Conservation (phyloP, 176 grass and related monocot species). For the Urochloa ruziziensis region DNA sequence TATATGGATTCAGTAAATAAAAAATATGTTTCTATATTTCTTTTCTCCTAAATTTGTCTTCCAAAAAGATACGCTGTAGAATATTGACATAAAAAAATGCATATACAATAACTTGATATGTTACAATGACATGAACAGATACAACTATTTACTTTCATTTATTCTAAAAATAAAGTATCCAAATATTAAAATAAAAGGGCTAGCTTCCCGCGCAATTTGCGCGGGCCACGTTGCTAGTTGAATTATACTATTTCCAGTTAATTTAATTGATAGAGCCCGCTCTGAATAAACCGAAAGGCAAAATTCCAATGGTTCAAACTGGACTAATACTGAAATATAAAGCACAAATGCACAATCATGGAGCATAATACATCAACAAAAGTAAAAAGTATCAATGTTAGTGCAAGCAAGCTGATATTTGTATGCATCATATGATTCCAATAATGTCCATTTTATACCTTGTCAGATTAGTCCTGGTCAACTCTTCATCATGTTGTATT, state of each 20-base stretch:
- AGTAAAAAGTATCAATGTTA: neutral
- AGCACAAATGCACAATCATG: neutral
- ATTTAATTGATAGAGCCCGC: neutral
- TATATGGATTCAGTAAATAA: no score
- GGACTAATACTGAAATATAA: neutral
- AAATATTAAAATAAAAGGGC: no score
- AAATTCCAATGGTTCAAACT: neutral
- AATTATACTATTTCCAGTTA: neutral
- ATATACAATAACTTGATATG: no score
- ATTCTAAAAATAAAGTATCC: no score
- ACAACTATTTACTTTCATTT: no score
- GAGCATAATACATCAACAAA: neutral
- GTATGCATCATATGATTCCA: neutral
- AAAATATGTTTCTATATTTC: no score
- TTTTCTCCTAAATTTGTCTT: no score
- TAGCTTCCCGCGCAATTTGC: no score
- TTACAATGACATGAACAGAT: no score
- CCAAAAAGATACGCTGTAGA: no score
- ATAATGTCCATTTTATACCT: neutral
- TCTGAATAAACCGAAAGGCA: neutral
- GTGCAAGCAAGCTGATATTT: neutral
- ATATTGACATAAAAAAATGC: no score
- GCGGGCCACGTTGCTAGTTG: no score
- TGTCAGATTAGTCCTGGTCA: neutral
- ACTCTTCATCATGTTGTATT: neutral